phyloP scores from a whole-genome alignment of 2,329 filamentous ascomycete species.

The Emericellopsis cladophorae region DNA sequence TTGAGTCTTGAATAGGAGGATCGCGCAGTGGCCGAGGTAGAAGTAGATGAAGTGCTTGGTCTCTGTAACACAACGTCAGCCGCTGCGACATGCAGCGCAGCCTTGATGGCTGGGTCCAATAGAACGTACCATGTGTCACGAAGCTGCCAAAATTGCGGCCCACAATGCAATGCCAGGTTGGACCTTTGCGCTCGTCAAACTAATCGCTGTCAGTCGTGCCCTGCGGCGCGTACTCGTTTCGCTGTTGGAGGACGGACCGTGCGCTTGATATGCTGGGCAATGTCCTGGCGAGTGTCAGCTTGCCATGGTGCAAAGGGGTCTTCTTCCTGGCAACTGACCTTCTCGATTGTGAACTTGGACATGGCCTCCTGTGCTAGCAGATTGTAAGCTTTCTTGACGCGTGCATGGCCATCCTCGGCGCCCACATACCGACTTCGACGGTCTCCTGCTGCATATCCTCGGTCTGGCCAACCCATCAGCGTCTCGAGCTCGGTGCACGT shows the following conservation, averaged over 20 bases:
- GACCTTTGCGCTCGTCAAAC: slow-evolving; percentile 95
- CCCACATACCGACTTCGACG: slow-evolving; percentile 78
- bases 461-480: slow-evolving; percentile 37
- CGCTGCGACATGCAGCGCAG: background rate
- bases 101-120: background rate
- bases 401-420: background rate
- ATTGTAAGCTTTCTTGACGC: slow-evolving; percentile 10
- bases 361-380: slow-evolving; percentile 47
- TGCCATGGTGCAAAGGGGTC: background rate
- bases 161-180: slow-evolving; percentile 99
- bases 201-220: slow-evolving; percentile 21
- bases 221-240: background rate
- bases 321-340: slow-evolving; percentile 23
- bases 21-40: slow-evolving; percentile 96
- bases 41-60: slow-evolving; percentile 99
- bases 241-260: slow-evolving; percentile 43
- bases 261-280: slow-evolving; percentile 91
- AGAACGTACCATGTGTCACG: slow-evolving; percentile 75
- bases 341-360: slow-evolving; percentile 50
- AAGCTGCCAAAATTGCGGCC: slow-evolving; percentile 98
- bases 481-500: background rate
- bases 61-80: slow-evolving; percentile 40
- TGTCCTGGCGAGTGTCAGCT: slow-evolving; percentile 51
- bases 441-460: slow-evolving; percentile 96
- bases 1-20: slow-evolving; percentile 98